These are phyloP conservation scores for Thielaviopsis populi DNA, from an alignment of 2,329 filamentous ascomycete species.

Conservation along the genomic window DNA sequence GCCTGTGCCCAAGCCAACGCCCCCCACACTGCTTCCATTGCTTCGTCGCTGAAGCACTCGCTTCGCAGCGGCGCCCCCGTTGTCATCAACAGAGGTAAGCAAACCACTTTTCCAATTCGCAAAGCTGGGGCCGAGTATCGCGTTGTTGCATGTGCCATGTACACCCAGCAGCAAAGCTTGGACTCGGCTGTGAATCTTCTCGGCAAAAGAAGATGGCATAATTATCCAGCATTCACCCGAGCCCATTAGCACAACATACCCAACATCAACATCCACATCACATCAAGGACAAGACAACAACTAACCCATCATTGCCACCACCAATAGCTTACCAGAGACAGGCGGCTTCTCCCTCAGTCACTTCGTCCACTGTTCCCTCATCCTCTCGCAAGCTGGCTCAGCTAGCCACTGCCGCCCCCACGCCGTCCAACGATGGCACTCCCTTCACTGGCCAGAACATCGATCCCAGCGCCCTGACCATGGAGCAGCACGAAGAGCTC, in stretches of 20 bases:
- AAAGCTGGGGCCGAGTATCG: too few relatives aligned
- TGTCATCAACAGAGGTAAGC: background rate
- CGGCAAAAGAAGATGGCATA: background rate
- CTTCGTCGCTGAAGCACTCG: background rate
- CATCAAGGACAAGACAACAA: background rate
- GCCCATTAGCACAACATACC: background rate
- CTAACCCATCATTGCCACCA: background rate
- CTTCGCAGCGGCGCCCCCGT: conserved; percentile 3
- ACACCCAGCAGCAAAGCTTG: background rate
- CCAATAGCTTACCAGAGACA: conserved; percentile 7
- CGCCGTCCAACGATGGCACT: conserved; percentile 4
- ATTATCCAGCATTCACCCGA: background rate
- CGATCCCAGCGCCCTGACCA: conserved; percentile 8
- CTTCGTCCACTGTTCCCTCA: background rate
- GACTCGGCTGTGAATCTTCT: background rate
- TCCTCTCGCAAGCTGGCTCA: conserved; percentile 12
- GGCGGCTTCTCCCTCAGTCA: background rate
- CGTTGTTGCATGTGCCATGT: background rate
- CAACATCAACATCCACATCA: too few relatives aligned
- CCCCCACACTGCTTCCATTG: background rate
- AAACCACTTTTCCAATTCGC: too few relatives aligned
- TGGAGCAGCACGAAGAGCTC: conserved; percentile 14
- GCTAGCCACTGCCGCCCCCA: conserved; percentile 8
- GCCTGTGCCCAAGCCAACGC: background rate
- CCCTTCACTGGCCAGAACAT: conserved; percentile 10